Evolutionary conservation across 2,329 filamentous ascomycete species (phyloP).

Genomic region (Verticillium dahliae): DNA sequence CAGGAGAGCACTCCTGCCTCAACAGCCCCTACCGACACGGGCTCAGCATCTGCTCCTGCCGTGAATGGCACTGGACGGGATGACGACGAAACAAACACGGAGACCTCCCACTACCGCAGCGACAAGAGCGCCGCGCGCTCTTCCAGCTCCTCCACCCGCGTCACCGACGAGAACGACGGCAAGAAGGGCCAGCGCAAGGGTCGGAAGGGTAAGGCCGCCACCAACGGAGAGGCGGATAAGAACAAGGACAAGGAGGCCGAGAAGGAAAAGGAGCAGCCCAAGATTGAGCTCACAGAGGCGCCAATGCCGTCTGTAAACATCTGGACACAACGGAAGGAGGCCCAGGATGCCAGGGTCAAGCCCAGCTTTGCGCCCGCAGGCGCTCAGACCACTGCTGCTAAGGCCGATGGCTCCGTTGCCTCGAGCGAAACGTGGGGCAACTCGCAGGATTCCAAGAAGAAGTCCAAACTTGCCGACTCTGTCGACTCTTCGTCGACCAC

Average conservation of each 20-base stretch:
- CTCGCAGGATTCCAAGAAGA: conserved; percentile 39
- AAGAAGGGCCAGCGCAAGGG: conserved; percentile 42
- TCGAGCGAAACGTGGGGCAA: conserved; percentile 19
- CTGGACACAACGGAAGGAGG: conserved; percentile 76
- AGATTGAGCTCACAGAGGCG: conserved; percentile 69
- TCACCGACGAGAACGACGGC: conserved; percentile 60
- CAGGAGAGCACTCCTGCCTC: not conserved
- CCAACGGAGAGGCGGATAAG: conserved; percentile 26
- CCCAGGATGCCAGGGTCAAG: conserved; percentile 47
- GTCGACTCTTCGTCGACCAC: conserved; percentile 8
- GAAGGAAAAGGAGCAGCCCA: conserved; percentile 52
- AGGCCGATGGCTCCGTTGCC: conserved; percentile 2
- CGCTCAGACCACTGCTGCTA: conserved; percentile 3
- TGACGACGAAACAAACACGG: conserved; percentile 29
- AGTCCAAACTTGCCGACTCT: conserved; percentile 17
- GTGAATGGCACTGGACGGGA: conserved; percentile 28
- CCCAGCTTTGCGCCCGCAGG: conserved; percentile 14
- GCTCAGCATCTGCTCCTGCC: not conserved
- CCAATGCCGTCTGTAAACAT: conserved; percentile 79
- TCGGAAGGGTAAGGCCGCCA: conserved; percentile 56
- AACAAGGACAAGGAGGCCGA: conserved; percentile 52
- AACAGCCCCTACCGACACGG: not conserved
- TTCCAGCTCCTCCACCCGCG: conserved; percentile 57
- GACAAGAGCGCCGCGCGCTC: conserved; percentile 46
- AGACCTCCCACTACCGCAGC: conserved; percentile 31